Evolutionary conservation across 2,329 filamentous ascomycete genomes (phyloP), one percentile per base, ranked within the genome.

Genomic region (Penicillium sp.): DNA sequence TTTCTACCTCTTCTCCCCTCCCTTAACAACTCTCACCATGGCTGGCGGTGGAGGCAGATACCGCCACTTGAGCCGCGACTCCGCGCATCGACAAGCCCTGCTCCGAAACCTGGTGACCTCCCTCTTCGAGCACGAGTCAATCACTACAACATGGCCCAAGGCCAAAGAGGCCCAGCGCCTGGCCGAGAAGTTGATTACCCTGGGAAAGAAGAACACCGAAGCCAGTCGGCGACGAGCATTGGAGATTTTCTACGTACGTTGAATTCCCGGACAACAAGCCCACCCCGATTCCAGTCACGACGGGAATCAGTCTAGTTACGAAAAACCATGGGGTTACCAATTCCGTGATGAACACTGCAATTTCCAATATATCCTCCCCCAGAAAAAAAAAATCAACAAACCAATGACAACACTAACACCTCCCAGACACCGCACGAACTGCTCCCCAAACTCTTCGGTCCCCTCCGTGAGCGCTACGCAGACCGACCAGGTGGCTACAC

Each of bases 61-160:
- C 79, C 88, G 94, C 66, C 90, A 95, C 76, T 81, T 99, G 59
- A 87, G 87, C 77, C 91, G 94, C 66, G 83, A 85, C 64, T 96
- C 91, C 49, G 81, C 93, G 53, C 94, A 97, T 74, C 86, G 94
- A 73, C 86, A 93, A 79, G 93, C 94, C 50, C 85, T 99, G 66
- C 87, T 99, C 64, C 91, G 94, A 70, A 97, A 97, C 77, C 82
- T 99, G 59, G 92, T 97, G 73, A 96, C 93, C 64, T 94, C 93
- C 52, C 88, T 99, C 64, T 89, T 99, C 78, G 84, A 90, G 75
- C 86, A 96, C 76, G 94, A 99, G 80, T 87, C 90, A 61, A 96
- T 99, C 78, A 87, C 88, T 61, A 99, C 94, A 48, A 96, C 94
- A 77, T 97, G 89, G 83, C 87, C 88, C 73, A 97, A 97, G 78